A percentile compares a stretch with the other conserved stretches of the same genome.
These are phyloP conservation scores for Linnemannia exigua DNA, from an alignment of 192 early-diverging fungal species.

Conservation along the genomic window DNA sequence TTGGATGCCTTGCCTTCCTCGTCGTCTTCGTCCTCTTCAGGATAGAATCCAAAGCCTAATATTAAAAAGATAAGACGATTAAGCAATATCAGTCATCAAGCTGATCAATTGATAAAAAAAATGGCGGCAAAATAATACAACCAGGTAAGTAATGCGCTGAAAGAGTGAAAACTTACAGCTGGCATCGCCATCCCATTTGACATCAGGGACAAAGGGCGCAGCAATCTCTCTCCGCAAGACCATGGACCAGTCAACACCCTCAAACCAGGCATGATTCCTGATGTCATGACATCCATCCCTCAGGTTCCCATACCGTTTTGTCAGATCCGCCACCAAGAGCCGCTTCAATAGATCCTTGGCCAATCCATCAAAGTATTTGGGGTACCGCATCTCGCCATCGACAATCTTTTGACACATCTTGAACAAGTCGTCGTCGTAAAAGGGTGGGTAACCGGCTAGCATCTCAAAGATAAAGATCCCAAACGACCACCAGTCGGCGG, in stretches of 20 bases:
- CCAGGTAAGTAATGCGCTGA: not conserved
- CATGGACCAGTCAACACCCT: slow-evolving; percentile 72
- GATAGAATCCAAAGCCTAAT: slow-evolving; percentile 51
- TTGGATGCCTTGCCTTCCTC: not conserved
- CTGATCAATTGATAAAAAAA: not conserved
- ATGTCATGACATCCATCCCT: slow-evolving; percentile 78
- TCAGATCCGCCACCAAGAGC: slow-evolving; percentile 77
- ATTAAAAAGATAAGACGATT: slow-evolving; percentile 8
- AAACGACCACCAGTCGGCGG: slow-evolving; percentile 78
- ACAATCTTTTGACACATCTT: slow-evolving; percentile 82
- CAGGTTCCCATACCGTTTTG: slow-evolving; percentile 86
- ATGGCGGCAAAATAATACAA: not conserved
- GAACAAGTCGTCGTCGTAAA: slow-evolving; percentile 81
- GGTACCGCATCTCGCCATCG: slow-evolving; percentile 78
- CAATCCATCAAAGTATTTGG: slow-evolving; percentile 77
- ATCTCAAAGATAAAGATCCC: slow-evolving; percentile 80
- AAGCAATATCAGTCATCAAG: not conserved
- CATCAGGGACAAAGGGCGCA: slow-evolving; percentile 70
- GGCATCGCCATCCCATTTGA: slow-evolving; percentile 67
- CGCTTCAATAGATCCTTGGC: slow-evolving; percentile 83
- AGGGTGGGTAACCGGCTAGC: slow-evolving; percentile 80
- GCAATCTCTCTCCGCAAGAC: slow-evolving; percentile 64
- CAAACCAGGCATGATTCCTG: slow-evolving; percentile 76
- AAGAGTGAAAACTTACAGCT: slow-evolving; percentile 57
- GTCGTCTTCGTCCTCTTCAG: slow-evolving; percentile 40